Conservation (phyloP, 2,329 filamentous ascomycete genomes). For the Leptographium flavum region DNA sequence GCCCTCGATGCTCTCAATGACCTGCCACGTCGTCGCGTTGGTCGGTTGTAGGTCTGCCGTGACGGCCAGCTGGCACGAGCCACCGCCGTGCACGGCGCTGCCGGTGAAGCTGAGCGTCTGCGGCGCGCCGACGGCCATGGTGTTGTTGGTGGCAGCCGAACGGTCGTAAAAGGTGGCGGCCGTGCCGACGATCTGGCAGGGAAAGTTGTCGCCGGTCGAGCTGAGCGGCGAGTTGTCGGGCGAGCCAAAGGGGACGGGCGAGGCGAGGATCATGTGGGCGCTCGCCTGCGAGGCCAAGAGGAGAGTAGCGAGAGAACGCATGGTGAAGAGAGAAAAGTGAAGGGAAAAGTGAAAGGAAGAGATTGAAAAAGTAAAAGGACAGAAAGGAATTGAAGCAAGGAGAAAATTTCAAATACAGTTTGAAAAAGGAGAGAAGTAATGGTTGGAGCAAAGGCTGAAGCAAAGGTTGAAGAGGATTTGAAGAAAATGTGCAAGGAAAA, state of each 20-base stretch:
- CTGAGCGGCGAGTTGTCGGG: constrained; percentile 11
- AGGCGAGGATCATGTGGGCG: constrained; percentile 11
- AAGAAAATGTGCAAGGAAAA: not conserved
- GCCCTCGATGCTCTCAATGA: constrained; percentile 18
- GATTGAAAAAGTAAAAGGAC: not conserved
- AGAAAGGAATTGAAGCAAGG: not conserved
- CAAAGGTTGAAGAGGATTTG: not conserved
- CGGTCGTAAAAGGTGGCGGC: constrained; percentile 24
- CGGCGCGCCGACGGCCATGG: constrained; percentile 10
- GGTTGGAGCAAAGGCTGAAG: no score
- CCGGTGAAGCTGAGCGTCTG: constrained; percentile 15
- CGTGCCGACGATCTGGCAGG: constrained; percentile 21
- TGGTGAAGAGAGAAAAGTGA: not conserved
- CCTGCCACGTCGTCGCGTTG: constrained; percentile 14
- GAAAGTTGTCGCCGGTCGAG: constrained; percentile 11
- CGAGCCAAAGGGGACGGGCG: constrained; percentile 11
- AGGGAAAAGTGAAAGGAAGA: no score
- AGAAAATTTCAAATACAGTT: not conserved
- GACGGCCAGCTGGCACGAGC: constrained; percentile 19
- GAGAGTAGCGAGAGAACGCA: constrained; percentile 1
- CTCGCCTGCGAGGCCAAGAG: constrained; percentile 2
- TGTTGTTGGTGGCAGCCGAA: constrained; percentile 8
- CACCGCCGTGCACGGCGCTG: constrained; percentile 16
- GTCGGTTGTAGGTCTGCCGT: constrained; percentile 12
- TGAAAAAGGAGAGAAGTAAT: not conserved